Conservation (phyloP, 306 rosid genomes). For the Ormosia semicastrata region DNA sequence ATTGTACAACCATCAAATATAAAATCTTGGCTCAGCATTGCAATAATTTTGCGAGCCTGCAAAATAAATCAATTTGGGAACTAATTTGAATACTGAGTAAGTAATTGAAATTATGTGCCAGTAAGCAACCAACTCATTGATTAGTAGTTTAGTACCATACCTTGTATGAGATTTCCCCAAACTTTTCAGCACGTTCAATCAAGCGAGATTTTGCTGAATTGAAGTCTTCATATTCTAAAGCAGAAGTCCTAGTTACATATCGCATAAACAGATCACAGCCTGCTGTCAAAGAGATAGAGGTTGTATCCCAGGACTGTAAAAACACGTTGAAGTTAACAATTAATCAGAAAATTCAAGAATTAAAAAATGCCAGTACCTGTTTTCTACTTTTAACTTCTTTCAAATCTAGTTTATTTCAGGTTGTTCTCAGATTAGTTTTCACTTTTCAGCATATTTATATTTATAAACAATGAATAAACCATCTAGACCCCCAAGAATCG, state of each 20-base stretch:
- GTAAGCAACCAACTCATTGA: not conserved
- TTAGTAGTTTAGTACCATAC: slow-evolving; percentile 28
- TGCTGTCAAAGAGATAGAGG: slow-evolving; percentile 91
- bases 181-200: slow-evolving; percentile 97
- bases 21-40: slow-evolving; percentile 93
- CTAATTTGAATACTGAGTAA: not conserved
- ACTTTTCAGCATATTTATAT: not conserved
- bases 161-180: slow-evolving; percentile 90
- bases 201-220: slow-evolving; percentile 83
- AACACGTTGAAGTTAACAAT: not conserved
- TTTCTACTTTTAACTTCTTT: not conserved
- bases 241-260: slow-evolving; percentile 88
- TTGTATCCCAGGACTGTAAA: slow-evolving; percentile 79
- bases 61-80: slow-evolving; percentile 7
- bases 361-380: not conserved
- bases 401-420: not conserved
- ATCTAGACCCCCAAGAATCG: not conserved
- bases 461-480: not conserved
- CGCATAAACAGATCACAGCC: slow-evolving; percentile 93
- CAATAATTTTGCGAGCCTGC: slow-evolving; percentile 88
- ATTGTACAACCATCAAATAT: slow-evolving; percentile 91
- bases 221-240: slow-evolving; percentile 88
- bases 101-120: not conserved
- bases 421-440: not conserved
- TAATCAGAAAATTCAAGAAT: not conserved